Conservation (phyloP, 169 alveolate species). For the Eimeria zaria region DNA sequence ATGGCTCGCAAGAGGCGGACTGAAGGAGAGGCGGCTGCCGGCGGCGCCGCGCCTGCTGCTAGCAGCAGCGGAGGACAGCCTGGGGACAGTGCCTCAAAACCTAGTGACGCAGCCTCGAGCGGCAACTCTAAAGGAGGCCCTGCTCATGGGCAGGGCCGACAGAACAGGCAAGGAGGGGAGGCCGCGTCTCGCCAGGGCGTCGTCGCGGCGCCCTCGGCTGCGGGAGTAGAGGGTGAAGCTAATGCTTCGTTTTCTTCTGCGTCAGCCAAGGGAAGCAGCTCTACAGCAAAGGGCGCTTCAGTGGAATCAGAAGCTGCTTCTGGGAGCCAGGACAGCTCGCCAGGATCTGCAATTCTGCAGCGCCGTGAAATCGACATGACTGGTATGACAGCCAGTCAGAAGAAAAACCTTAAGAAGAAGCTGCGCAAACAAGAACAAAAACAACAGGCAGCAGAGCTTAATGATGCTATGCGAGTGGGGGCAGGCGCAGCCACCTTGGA, state of each 20-base stretch:
- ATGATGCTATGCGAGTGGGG: slow-evolving; percentile 55
- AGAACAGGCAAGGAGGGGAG: slow-evolving; percentile 53
- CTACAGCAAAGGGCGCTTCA: not conserved
- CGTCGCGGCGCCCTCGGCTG: slow-evolving; percentile 23
- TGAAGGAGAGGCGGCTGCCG: slow-evolving; percentile 82
- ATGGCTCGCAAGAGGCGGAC: slow-evolving; percentile 85
- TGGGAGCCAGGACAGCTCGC: slow-evolving; percentile 18
- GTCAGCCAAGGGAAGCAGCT: not conserved
- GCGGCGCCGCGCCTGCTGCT: slow-evolving; percentile 67
- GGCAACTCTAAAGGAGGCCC: slow-evolving; percentile 34
- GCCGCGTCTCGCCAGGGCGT: slow-evolving; percentile 59
- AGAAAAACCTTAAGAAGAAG: slow-evolving; percentile 82
- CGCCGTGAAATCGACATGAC: slow-evolving; percentile 80
- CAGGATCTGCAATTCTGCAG: slow-evolving; percentile 26
- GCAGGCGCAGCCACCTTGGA: slow-evolving; percentile 67
- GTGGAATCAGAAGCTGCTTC: slow-evolving; percentile 34
- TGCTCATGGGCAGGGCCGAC: slow-evolving; percentile 57
- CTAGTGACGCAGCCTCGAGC: slow-evolving; percentile 63
- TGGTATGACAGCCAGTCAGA: slow-evolving; percentile 77
- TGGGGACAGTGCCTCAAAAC: slow-evolving; percentile 33
- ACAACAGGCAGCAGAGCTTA: slow-evolving; percentile 81
- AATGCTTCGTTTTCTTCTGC: not conserved
- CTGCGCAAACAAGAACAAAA: slow-evolving; percentile 83
- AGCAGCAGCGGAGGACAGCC: not conserved
- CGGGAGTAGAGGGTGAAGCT: slow-evolving; percentile 21